These are phyloP conservation scores for Candida maesae DNA, from an alignment of 805 yeast genomes.

Conservation along the genomic window DNA sequence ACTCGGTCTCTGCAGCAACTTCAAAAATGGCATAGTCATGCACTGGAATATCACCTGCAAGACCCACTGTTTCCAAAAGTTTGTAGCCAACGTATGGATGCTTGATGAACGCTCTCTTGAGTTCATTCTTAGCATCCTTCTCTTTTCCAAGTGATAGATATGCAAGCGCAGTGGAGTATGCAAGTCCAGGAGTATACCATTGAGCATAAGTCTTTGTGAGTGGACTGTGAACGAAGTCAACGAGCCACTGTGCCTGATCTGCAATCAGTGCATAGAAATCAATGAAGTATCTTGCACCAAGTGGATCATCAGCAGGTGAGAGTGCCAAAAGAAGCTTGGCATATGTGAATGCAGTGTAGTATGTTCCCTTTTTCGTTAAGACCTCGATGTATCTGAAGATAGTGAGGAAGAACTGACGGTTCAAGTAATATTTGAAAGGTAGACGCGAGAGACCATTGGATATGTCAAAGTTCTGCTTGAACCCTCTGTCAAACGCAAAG, in stretches of 20 bases:
- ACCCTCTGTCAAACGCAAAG: conserved; percentile 73
- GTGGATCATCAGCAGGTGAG: conserved; percentile 76
- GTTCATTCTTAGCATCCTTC: conserved; percentile 43
- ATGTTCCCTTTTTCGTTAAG: conserved; percentile 74
- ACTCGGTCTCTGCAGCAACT: conserved; percentile 27
- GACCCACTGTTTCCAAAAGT: conserved; percentile 45
- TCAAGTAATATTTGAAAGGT: conserved; percentile 72
- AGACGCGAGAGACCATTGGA: conserved; percentile 54
- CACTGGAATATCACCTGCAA: conserved; percentile 29
- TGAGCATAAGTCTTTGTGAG: conserved; percentile 51
- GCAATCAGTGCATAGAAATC: conserved; percentile 72
- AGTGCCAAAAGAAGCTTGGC: conserved; percentile 67
- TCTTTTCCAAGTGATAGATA: conserved; percentile 39
- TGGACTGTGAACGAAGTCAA: conserved; percentile 54
- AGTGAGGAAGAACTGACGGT: conserved; percentile 73
- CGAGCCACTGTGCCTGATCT: conserved; percentile 59
- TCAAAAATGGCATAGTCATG: conserved; percentile 23
- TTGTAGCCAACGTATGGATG: conserved; percentile 57
- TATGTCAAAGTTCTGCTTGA: conserved; percentile 56
- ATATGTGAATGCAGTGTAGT: conserved; percentile 71
- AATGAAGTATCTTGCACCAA: conserved; percentile 78
- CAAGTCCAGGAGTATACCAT: conserved; percentile 73
- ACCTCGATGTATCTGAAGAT: conserved; percentile 67
- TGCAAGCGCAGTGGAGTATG: conserved; percentile 66
- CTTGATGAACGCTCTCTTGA: conserved; percentile 46